Evolutionary conservation across 345 rosid genomes (phyloP), one percentile per base, ranked within the genome.

Genomic region (Acer saccharum): DNA sequence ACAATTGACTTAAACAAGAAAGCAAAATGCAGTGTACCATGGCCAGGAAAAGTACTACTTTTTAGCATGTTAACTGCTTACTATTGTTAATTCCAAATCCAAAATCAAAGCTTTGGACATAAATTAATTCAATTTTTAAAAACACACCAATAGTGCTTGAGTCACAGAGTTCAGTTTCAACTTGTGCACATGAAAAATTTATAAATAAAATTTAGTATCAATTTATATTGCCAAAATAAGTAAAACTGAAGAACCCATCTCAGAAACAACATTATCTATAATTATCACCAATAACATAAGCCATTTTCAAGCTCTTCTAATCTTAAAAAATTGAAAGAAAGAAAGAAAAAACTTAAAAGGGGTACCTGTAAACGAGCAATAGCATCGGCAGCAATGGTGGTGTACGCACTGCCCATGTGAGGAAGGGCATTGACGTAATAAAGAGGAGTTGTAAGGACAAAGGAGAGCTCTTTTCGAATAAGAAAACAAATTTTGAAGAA

Each of bases 381-480:
- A 69, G 97, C 93, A 82, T 95, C 99, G 48, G 97, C 99, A 52
- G 99, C 97, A 20, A 95, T 93, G 71, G 99, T 93, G 65, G 97
- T 92, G 88, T 95, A 95, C 43, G 99, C 99, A 80, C 99, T 93
- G 29, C 99, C 99, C 99, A 95, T 95, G 74, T 93, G 98, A 21
- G 99, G 99, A 90, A 98, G 97, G 81, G 99, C 99, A 88, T 95
- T 95, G 3, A 95, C 98, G 84, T 95, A 95, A 85, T 93, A 95
- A 85, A 95, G 98, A 4, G 98, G 99, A 77, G 99, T 93, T 1
- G 99, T 89, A 76, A 95, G 89, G 78, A 95, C 92, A 93, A 66
- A 86, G 83, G 76, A 81, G 14, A 0, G 92, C 85, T 78, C 85
- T 83, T 57, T 69, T 87, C 9, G 82, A 77, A 63, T 72, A 29